A percentile compares a stretch with the other conserved stretches of the same genome.
phyloP scores from a whole-genome alignment of 768 basidiomycete species.

The Mycena maculata region DNA sequence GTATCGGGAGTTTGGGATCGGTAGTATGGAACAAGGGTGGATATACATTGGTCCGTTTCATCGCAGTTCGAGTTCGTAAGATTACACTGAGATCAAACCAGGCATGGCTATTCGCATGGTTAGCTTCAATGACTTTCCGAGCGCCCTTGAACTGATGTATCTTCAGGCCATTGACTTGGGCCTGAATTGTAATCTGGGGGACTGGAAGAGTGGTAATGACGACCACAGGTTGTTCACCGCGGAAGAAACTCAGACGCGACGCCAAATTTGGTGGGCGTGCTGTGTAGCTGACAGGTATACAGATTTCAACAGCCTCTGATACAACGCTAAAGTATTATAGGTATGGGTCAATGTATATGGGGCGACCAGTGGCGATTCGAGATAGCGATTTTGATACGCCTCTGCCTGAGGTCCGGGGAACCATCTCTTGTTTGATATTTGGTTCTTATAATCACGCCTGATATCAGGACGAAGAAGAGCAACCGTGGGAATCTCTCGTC shows the following conservation, averaged over 20 bases:
- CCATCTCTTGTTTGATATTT: conserved; percentile 4
- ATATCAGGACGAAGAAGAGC: conserved; percentile 68
- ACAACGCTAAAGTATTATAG: conserved; percentile 46
- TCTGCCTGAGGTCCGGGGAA: conserved; percentile 62
- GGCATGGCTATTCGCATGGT: conserved; percentile 86
- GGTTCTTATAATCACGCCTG: conserved; percentile 12
- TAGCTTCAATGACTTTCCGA: conserved; percentile 24
- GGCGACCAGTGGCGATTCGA: conserved; percentile 75
- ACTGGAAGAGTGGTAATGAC: conserved; percentile 68
- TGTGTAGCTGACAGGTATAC: conserved; percentile 75
- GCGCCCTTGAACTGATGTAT: conserved; percentile 30
- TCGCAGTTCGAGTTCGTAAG: conserved; percentile 10
- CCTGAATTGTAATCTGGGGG: conserved; percentile 80
- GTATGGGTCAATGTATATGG: conserved; percentile 81
- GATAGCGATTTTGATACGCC: conserved; percentile 79
- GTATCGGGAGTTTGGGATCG: conserved; percentile 88
- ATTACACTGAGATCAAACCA: conserved; percentile 34
- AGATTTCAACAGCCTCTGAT: not conserved
- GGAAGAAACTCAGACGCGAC: conserved; percentile 76
- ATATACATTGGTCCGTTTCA: conserved; percentile 70
- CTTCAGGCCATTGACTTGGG: conserved; percentile 82
- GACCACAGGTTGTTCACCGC: conserved; percentile 69
- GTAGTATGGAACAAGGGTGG: conserved; percentile 89
- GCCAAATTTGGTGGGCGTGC: conserved; percentile 87
- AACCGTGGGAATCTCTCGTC: conserved; percentile 63